Base-by-base conservation (phyloP, 345 rosid species). In the Excoecaria cochinchinensis region DNA sequence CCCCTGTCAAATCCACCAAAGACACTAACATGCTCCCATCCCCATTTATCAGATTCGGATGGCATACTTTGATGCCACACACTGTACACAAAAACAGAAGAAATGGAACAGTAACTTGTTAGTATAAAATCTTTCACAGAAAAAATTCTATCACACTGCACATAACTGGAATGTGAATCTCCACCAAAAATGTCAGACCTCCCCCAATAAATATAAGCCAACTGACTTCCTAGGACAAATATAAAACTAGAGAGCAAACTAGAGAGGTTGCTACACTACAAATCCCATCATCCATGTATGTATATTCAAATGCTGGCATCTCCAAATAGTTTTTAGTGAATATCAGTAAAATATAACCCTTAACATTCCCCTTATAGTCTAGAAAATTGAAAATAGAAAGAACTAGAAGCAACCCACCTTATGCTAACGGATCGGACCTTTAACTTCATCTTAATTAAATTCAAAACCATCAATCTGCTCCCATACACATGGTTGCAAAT, bases 1-100 rank as follows among this genome's bases (percentile, higher is more conserved):
- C 86, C 89, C 61, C 81, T 66, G 73, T 86, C 87, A 70, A 86
- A 86, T 52, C 86, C 86, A 55, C 89, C 89, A 74, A 86, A 86
- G 57, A 86, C 86, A 39, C 76, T 84, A 56, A 86, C 87, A 77
- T 84, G 89, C 31, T 86, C 87, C 87, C 87, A 86, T 61, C 89
- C 87, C 89, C 87, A 82, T 76, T 86, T 86, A 81, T 85, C 84
- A n/a, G 84, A 77, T 67, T 85, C 87, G 11, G 82, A 60, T 51
- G 84, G 82, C 87, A 85, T 82, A 55, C 40, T 50, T 55, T 44
- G 31, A 10, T 59, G 67, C 56, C 40, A 68, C 24, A 4, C 21
- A 15, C 39, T 69, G 55, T 47, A 53, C n/a, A 40, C 55, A 58
- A 46, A 66, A 67, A 44, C 44, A 22, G 14, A 12, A 25, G 64